phyloP scores from a whole-genome alignment of 352 stramenopile species.

The Globisporangium emineosum region DNA sequence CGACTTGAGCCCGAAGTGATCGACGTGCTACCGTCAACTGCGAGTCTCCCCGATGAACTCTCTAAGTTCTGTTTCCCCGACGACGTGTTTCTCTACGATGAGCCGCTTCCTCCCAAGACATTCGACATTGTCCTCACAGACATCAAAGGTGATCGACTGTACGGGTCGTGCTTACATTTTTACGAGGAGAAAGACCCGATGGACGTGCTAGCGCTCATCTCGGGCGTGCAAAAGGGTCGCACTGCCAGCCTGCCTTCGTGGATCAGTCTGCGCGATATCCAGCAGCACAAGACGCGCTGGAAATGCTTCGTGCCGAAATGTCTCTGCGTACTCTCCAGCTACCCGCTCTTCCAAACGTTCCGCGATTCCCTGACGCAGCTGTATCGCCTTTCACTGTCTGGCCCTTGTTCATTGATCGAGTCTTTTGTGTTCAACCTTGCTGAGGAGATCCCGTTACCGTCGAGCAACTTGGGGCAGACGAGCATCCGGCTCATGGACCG shows the following conservation, averaged over 20 bases:
- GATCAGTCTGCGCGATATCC: constrained; percentile 69
- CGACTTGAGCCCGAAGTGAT: constrained; percentile 48
- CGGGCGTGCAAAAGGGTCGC: constrained; percentile 33
- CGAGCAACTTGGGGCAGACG: constrained; percentile 26
- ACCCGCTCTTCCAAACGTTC: constrained; percentile 57
- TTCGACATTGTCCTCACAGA: constrained; percentile 80
- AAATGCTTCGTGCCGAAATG: constrained; percentile 64
- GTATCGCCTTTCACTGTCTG: constrained; percentile 42
- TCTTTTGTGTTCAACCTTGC: constrained; percentile 54
- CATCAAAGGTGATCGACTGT: constrained; percentile 51
- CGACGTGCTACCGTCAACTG: constrained; percentile 40
- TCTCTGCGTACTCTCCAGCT: constrained; percentile 55
- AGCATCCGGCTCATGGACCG: constrained; percentile 38
- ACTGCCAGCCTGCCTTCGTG: constrained; percentile 51
- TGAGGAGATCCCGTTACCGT: constrained; percentile 41
- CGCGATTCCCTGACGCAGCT: constrained; percentile 40
- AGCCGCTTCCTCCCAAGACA: constrained; percentile 32
- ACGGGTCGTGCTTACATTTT: constrained; percentile 65
- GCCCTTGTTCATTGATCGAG: constrained; percentile 29
- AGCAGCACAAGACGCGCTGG: constrained; percentile 50
- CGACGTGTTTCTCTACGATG: constrained; percentile 42
- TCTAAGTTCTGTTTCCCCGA: constrained; percentile 76
- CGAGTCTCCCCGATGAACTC: constrained; percentile 55
- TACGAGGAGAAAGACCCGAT: constrained; percentile 58
- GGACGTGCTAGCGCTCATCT: constrained; percentile 61